A percentile compares a stretch with the other conserved stretches of the same genome.
phyloP scores from a whole-genome alignment of 306 rosid genomes.

The Begonia masoniana region DNA sequence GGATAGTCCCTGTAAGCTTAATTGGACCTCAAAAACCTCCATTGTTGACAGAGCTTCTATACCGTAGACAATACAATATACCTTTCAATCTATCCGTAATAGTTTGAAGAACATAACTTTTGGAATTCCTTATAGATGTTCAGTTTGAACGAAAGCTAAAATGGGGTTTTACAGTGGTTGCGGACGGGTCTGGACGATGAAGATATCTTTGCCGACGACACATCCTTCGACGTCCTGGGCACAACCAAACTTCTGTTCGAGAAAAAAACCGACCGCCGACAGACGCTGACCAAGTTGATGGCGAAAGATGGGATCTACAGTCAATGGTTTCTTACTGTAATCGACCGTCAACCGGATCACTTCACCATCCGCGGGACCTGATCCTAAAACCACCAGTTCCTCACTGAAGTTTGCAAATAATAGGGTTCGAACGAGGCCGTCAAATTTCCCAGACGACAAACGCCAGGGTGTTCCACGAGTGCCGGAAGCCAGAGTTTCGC shows the following conservation, averaged over 20 bases:
- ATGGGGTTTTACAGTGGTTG: constrained; percentile 42
- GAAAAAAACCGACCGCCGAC: constrained; percentile 78
- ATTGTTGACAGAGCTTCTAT: too few species aligned
- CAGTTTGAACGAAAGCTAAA: too few species aligned
- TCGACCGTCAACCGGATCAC: constrained; percentile 73
- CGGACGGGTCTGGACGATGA: constrained; percentile 80
- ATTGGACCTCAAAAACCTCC: too few species aligned
- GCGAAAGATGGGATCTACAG: constrained; percentile 61
- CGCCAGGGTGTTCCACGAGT: constrained; percentile 96
- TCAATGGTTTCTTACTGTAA: constrained; percentile 75
- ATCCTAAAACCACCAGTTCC: constrained; percentile 63
- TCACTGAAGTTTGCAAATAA: constrained; percentile 90
- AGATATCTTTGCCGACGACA: constrained; percentile 70
- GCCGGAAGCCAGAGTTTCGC: constrained; percentile 96
- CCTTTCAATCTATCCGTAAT: too few species aligned
- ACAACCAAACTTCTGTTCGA: constrained; percentile 72
- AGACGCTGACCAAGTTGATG: constrained; percentile 76
- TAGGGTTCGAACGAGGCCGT: constrained; percentile 53
- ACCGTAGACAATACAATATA: too few species aligned
- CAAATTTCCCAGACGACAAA: constrained; percentile 67
- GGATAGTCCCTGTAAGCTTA: too few species aligned
- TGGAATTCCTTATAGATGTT: too few species aligned
- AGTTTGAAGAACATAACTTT: too few species aligned
- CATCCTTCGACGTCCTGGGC: constrained; percentile 95
- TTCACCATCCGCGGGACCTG: constrained; percentile 83